Conservation (phyloP, 768 basidiomycete species). For the Polyporus arcularius region DNA sequence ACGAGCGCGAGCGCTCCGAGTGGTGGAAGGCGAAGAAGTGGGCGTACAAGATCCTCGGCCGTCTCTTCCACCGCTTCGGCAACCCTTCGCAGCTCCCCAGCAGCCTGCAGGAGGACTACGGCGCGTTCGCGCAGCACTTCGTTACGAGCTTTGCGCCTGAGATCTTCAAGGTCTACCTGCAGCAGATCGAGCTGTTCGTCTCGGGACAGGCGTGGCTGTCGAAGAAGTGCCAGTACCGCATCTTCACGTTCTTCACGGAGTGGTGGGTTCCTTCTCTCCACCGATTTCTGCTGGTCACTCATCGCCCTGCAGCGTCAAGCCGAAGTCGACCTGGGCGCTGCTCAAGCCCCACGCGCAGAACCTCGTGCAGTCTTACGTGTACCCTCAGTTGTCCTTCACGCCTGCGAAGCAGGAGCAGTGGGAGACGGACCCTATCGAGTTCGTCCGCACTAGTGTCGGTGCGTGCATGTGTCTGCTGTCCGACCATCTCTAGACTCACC, state of each 20-base stretch:
- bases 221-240: constrained; percentile 81
- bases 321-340: constrained; percentile 86
- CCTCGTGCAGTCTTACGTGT: constrained; percentile 79
- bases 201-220: constrained; percentile 76
- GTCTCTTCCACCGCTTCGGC: constrained; percentile 84
- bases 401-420: constrained; percentile 66
- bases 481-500: background rate
- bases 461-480: constrained; percentile 18
- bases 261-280: constrained; percentile 50
- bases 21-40: constrained; percentile 97
- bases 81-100: constrained; percentile 85
- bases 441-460: constrained; percentile 77
- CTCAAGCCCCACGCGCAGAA: constrained; percentile 84
- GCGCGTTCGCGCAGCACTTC: constrained; percentile 75
- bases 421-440: constrained; percentile 84
- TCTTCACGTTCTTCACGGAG: constrained; percentile 84
- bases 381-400: constrained; percentile 85
- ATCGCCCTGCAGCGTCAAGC: constrained; percentile 69
- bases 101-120: constrained; percentile 69
- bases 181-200: constrained; percentile 71
- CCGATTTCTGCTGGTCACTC: background rate
- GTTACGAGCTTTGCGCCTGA: constrained; percentile 80
- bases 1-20: constrained; percentile 74
- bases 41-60: constrained; percentile 81
- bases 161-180: constrained; percentile 79